Conservation (phyloP, 768 basidiomycete species). For the Lyophyllum atratum region DNA sequence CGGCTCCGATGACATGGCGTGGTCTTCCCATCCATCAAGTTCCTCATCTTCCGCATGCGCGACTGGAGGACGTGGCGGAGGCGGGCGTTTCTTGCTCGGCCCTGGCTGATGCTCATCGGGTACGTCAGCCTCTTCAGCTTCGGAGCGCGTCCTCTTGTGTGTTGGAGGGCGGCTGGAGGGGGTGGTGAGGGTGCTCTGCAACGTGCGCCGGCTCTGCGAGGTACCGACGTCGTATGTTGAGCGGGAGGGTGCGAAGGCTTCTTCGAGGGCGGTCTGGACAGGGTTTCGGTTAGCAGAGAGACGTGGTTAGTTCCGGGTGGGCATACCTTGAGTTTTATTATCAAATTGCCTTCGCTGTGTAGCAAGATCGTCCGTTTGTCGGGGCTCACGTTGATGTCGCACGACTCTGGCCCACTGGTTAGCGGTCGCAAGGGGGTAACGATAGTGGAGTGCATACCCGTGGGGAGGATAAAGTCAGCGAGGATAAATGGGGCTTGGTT, state of each 20-base stretch:
- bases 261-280: slow-evolving; percentile 65
- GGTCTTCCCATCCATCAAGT: neutral
- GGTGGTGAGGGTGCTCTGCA: slow-evolving; percentile 22
- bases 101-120: neutral
- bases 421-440: neutral
- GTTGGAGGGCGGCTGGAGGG: neutral
- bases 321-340: slow-evolving; percentile 74
- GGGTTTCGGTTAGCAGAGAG: neutral
- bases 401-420: slow-evolving; percentile 50
- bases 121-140: neutral
- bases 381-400: slow-evolving; percentile 94
- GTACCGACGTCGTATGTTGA: slow-evolving; percentile 65
- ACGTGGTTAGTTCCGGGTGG: no score
- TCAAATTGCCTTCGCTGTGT: slow-evolving; percentile 81
- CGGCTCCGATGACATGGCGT: neutral
- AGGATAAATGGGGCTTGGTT: slow-evolving; percentile 80
- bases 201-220: slow-evolving; percentile 19
- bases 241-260: slow-evolving; percentile 67
- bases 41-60: neutral
- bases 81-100: slow-evolving; percentile 5
- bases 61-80: neutral
- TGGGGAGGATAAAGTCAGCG: slow-evolving; percentile 81
- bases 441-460: slow-evolving; percentile 49
- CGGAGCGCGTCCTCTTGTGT: slow-evolving; percentile 9
- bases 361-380: slow-evolving; percentile 94